phyloP scores from a whole-genome alignment of 2,329 filamentous ascomycete species.

The Shiraia sp. region DNA sequence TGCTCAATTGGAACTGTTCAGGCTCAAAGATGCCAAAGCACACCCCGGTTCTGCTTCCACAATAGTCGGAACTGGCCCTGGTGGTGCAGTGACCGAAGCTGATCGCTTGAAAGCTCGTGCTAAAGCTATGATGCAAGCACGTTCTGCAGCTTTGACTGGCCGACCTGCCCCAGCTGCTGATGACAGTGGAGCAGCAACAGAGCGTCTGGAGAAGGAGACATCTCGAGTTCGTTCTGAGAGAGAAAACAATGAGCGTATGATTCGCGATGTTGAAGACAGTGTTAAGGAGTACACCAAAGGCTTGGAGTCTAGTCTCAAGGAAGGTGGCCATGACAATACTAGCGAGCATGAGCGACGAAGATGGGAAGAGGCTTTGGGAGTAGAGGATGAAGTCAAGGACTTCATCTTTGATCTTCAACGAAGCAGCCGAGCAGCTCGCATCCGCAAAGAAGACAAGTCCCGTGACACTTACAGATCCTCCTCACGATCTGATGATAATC shows the following conservation, averaged over 20 bases:
- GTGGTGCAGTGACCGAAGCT: constrained; percentile 86
- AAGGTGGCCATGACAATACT: constrained; percentile 72
- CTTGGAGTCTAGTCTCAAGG: constrained; percentile 85
- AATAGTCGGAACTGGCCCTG: constrained; percentile 90
- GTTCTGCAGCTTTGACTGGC: constrained; percentile 88
- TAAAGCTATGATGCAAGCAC: constrained; percentile 98
- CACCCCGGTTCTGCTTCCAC: constrained; percentile 78
- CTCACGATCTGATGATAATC: constrained; percentile 45
- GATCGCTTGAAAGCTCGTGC: constrained; percentile 93
- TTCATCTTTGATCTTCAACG: constrained; percentile 97
- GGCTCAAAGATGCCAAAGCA: constrained; percentile 88
- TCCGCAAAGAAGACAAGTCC: constrained; percentile 62
- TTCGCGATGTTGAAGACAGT: constrained; percentile 93
- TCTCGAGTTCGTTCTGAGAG: constrained; percentile 80
- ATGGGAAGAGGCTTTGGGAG: constrained; percentile 94
- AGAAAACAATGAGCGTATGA: constrained; percentile 95
- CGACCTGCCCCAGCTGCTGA: constrained; percentile 72
- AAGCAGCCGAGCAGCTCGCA: constrained; percentile 74
- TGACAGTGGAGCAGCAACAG: constrained; percentile 77
- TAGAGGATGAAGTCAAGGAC: constrained; percentile 95
- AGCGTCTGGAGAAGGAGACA: constrained; percentile 86
- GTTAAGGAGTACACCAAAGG: constrained; percentile 84
- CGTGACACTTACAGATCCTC: constrained; percentile 43
- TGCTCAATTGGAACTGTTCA: constrained; percentile 87
- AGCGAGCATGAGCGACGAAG: constrained; percentile 88